A percentile compares a stretch with the other conserved stretches of the same genome.
phyloP scores from a whole-genome alignment of 164 flowering plant genomes.

The Chimonanthus salicifolius region DNA sequence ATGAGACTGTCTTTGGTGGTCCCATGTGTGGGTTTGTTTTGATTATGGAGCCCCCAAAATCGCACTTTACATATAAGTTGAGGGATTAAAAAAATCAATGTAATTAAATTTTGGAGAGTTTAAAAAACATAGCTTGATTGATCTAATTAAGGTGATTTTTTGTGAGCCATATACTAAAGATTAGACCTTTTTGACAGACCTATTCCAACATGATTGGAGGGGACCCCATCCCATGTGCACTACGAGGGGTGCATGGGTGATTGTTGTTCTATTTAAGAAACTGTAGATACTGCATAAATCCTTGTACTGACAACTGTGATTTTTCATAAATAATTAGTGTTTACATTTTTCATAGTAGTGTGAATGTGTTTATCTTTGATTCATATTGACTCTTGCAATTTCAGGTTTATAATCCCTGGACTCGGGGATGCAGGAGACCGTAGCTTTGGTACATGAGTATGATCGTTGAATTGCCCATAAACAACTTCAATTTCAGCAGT shows the following conservation, averaged over 20 bases:
- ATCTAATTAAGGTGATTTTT: neutral
- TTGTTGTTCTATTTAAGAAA: neutral
- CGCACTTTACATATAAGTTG: too few species aligned
- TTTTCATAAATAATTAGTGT: neutral
- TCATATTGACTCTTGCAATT: conserved; percentile 6
- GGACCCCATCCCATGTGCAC: neutral
- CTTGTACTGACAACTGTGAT: neutral
- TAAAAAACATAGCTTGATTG: too few species aligned
- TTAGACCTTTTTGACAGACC: neutral
- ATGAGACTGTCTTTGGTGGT: too few species aligned
- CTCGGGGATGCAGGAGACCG: conserved; percentile 98
- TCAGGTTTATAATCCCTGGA: conserved; percentile 89
- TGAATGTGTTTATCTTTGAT: neutral
- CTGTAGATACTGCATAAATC: neutral
- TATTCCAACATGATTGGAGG: too few species aligned
- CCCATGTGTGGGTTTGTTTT: too few species aligned
- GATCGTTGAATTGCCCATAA: neutral
- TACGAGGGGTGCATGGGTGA: too few species aligned
- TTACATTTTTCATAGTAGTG: neutral
- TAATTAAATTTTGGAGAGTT: neutral
- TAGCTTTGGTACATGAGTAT: conserved; percentile 67
- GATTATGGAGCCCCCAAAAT: too few species aligned
- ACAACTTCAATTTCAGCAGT: neutral
- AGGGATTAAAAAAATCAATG: too few species aligned
- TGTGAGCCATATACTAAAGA: too few species aligned